Evolutionary conservation across 2,329 filamentous ascomycete genomes (phyloP).

Genomic region (Botrytis byssoidea): DNA sequence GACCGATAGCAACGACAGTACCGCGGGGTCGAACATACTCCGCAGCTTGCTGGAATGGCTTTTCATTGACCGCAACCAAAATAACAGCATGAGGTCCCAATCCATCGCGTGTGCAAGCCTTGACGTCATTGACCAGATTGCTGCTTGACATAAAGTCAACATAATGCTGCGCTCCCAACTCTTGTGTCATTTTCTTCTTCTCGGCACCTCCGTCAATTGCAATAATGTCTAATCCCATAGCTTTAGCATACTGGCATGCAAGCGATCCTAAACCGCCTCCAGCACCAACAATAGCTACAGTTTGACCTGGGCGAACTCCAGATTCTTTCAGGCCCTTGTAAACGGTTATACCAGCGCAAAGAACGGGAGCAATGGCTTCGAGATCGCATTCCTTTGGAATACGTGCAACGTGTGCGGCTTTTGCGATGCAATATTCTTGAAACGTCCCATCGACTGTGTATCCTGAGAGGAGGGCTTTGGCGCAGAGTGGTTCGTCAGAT

Average conservation of each 20-base stretch:
- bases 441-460: constrained; percentile 93
- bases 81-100: constrained; percentile 85
- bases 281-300: constrained; percentile 80
- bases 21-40: constrained; percentile 82
- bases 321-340: constrained; percentile 93
- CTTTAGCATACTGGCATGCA: constrained; percentile 83
- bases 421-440: constrained; percentile 88
- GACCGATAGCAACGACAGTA: constrained; percentile 82
- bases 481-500: constrained; percentile 79
- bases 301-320: constrained; percentile 69
- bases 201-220: constrained; percentile 82
- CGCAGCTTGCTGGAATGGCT: constrained; percentile 92
- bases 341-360: constrained; percentile 84
- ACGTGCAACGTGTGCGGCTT: constrained; percentile 79
- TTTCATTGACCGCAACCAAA: constrained; percentile 81
- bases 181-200: constrained; percentile 68
- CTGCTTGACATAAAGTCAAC: constrained; percentile 77
- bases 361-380: constrained; percentile 73
- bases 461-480: constrained; percentile 72
- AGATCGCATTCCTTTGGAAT: constrained; percentile 76
- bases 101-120: constrained; percentile 74
- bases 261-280: constrained; percentile 79
- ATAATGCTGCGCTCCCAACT: constrained; percentile 69
- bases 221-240: constrained; percentile 80
- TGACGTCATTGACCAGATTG: constrained; percentile 81